phyloP scores from a whole-genome alignment of 192 early-diverging fungal species.

The Chytriomyces sp. region DNA sequence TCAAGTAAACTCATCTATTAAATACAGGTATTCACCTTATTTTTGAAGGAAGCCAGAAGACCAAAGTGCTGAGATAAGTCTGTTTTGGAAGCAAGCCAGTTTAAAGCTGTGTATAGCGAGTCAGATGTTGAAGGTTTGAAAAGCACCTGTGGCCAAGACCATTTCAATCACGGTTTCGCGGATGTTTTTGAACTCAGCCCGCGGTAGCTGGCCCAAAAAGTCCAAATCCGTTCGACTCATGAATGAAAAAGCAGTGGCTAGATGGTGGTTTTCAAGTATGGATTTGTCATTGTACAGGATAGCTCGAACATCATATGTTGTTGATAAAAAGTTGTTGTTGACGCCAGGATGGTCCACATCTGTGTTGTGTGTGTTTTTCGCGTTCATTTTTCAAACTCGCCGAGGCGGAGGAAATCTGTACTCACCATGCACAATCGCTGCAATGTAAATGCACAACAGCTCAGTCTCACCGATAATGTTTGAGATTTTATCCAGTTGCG shows the following conservation, averaged over 20 bases:
- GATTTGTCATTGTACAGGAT: slow-evolving; percentile 63
- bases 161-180: slow-evolving; percentile 55
- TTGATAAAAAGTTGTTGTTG: slow-evolving; percentile 58
- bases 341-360: slow-evolving; percentile 65
- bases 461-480: slow-evolving; percentile 48
- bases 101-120: not conserved
- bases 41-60: slow-evolving; percentile 57
- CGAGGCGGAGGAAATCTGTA: not conserved
- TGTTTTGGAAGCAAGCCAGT: not conserved
- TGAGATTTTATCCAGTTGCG: slow-evolving; percentile 34
- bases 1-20: not conserved
- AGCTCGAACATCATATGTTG: slow-evolving; percentile 46
- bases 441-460: slow-evolving; percentile 50
- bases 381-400: no score
- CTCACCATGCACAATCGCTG: slow-evolving; percentile 62
- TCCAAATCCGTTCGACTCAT: slow-evolving; percentile 46
- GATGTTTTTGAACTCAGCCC: slow-evolving; percentile 39
- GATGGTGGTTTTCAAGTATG: slow-evolving; percentile 62
- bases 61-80: slow-evolving; percentile 60
- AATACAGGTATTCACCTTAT: slow-evolving; percentile 39
- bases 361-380: not conserved
- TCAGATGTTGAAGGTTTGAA: slow-evolving; percentile 35
- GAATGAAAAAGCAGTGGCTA: slow-evolving; percentile 48
- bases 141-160: slow-evolving; percentile 62
- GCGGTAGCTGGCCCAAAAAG: slow-evolving; percentile 48